Evolutionary conservation across 148 eudicot genomes (phyloP).

Genomic region (Heliosperma pusillum): DNA sequence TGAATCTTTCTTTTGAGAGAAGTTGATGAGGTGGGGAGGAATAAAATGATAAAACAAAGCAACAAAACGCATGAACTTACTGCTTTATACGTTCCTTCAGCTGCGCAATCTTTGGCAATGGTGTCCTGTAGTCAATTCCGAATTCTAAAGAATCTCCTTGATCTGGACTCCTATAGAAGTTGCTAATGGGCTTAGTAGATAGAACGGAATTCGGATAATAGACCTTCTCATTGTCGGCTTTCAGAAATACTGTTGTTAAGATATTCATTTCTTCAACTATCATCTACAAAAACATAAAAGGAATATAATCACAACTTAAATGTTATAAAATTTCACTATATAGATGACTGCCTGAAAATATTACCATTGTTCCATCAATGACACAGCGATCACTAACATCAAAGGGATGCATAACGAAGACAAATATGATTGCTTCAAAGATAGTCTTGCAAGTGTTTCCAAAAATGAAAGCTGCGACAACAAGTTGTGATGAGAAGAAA

Average conservation of each 20-base stretch:
- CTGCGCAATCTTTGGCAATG: constrained; percentile 44
- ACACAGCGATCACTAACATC: constrained; percentile 52
- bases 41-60: too few relatives aligned
- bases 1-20: too few relatives aligned
- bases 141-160: constrained; percentile 59
- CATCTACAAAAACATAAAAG: constrained; percentile 32
- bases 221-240: constrained; percentile 50
- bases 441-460: too few relatives aligned
- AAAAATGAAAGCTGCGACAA: constrained; percentile 33
- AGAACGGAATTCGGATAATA: constrained; percentile 58
- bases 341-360: too few relatives aligned
- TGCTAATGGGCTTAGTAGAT: constrained; percentile 57
- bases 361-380: constrained; percentile 58
- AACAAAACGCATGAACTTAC: constrained; percentile 31
- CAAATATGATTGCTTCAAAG: too few relatives aligned
- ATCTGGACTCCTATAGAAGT: constrained; percentile 65
- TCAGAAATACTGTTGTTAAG: constrained; percentile 33
- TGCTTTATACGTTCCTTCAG: constrained; percentile 49
- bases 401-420: too few relatives aligned
- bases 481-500: constrained; percentile 65
- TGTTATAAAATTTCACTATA: too few relatives aligned
- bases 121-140: constrained; percentile 52
- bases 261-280: too few relatives aligned
- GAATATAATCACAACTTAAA: background rate
- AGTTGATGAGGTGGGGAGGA: too few relatives aligned